A percentile compares a stretch with the other conserved stretches of the same genome.
These are phyloP conservation scores for Saxophila tyrrhenica DNA, from an alignment of 495 filamentous ascomycete genomes.

Conservation along the genomic window DNA sequence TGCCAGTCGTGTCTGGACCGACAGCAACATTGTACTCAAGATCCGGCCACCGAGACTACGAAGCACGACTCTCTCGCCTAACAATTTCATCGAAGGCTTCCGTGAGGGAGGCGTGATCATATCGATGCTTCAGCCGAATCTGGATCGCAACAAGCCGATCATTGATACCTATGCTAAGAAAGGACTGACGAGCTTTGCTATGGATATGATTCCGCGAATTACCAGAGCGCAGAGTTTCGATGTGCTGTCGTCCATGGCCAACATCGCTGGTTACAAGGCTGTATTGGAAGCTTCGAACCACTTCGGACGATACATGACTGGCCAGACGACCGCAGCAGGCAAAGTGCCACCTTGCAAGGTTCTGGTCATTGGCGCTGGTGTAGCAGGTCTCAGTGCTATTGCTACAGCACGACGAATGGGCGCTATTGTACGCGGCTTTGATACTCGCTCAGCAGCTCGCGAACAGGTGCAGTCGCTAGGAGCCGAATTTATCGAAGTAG, in stretches of 20 bases:
- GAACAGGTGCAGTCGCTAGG: constrained; percentile 79
- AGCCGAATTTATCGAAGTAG: constrained; percentile 74
- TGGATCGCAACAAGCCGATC: constrained; percentile 9
- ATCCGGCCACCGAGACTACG: constrained; percentile 48
- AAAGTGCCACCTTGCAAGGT: constrained; percentile 66
- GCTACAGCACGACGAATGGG: constrained; percentile 67
- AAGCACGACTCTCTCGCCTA: constrained; percentile 10
- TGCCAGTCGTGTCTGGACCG: constrained; percentile 47
- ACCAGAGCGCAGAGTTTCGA: constrained; percentile 74
- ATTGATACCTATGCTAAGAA: constrained; percentile 12
- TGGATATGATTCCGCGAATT: constrained; percentile 77
- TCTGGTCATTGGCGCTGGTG: constrained; percentile 70
- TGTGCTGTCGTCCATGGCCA: constrained; percentile 74
- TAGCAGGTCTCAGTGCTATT: constrained; percentile 72
- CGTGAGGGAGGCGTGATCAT: constrained; percentile 18
- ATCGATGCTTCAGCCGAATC: constrained; percentile 18
- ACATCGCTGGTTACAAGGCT: constrained; percentile 79
- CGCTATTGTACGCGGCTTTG: constrained; percentile 75
- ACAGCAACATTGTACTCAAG: constrained; percentile 67
- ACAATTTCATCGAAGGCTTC: constrained; percentile 20
- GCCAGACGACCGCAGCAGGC: constrained; percentile 73
- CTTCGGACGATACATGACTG: constrained; percentile 71
- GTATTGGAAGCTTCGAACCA: constrained; percentile 72
- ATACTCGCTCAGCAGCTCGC: constrained; percentile 63
- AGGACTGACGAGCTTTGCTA: constrained; percentile 54